Conservation (phyloP, 495 filamentous ascomycete species). For the Choiromyces venosus region DNA sequence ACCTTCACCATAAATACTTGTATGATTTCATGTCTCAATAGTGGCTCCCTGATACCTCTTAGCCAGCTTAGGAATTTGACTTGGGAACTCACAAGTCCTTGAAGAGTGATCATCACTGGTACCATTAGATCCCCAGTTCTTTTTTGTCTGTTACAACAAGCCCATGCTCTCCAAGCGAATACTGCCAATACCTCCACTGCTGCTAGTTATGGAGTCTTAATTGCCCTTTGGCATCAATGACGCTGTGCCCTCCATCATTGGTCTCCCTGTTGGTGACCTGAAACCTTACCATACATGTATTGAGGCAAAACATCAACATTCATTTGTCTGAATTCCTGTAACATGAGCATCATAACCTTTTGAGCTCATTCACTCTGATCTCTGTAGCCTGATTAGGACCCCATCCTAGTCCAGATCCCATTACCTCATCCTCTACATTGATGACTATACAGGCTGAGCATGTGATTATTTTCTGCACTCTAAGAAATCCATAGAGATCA, state of each 20-base stretch:
- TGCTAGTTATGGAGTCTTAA: no score
- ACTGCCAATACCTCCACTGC: background rate
- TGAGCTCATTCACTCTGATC: conserved; percentile 7
- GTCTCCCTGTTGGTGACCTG: no score
- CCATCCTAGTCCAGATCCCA: background rate
- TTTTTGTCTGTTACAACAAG: background rate
- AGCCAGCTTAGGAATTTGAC: background rate
- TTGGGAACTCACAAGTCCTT: background rate
- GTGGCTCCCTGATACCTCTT: background rate
- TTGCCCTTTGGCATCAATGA: no score
- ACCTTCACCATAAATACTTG: background rate
- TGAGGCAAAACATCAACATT: conserved; percentile 7
- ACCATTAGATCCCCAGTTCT: background rate
- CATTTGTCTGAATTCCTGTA: background rate
- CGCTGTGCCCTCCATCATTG: no score
- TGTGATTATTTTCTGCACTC: background rate
- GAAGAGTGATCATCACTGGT: background rate
- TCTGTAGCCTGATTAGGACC: background rate
- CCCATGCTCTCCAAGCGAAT: background rate
- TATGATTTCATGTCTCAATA: background rate
- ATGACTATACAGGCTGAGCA: conserved; percentile 2
- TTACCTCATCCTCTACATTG: no score
- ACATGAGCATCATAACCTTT: background rate
- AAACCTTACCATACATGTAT: background rate
- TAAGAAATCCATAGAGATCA: background rate